These are phyloP conservation scores for Thermothielavioides terrestris DNA, from an alignment of 495 filamentous ascomycete species.

Conservation along the genomic window DNA sequence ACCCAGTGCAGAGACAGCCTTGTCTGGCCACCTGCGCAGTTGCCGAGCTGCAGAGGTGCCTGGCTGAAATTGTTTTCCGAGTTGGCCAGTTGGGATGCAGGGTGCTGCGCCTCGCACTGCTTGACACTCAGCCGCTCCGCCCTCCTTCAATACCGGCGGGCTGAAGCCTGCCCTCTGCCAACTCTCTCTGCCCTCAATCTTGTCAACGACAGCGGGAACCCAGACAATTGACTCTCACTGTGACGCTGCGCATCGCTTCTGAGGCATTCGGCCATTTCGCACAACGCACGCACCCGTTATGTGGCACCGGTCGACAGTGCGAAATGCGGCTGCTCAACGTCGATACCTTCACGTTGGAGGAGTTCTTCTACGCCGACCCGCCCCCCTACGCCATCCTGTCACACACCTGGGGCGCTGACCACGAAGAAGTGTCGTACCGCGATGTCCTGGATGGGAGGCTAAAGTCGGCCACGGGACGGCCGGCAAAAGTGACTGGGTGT, in stretches of 20 bases:
- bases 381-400: conserved; percentile 12
- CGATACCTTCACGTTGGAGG: conserved; percentile 1
- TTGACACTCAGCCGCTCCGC: too few species aligned
- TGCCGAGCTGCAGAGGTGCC: too few species aligned
- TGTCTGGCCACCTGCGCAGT: too few species aligned
- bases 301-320: neutral
- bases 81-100: too few species aligned
- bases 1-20: too few species aligned
- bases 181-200: neutral
- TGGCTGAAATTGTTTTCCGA: too few species aligned
- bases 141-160: too few species aligned
- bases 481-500: conserved; percentile 1
- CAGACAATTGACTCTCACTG: too few species aligned
- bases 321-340: conserved; percentile 6
- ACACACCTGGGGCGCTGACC: conserved; percentile 17
- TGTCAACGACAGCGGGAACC: neutral
- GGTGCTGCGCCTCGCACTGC: too few species aligned
- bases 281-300: neutral
- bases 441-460: conserved; percentile 1
- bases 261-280: too few species aligned
- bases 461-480: neutral
- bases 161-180: neutral
- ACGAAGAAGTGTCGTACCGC: conserved; percentile 9
- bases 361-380: conserved; percentile 4
- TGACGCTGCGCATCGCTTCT: neutral